phyloP scores from a whole-genome alignment of 345 rosid species.

The Rhodomyrtus tomentosa region DNA sequence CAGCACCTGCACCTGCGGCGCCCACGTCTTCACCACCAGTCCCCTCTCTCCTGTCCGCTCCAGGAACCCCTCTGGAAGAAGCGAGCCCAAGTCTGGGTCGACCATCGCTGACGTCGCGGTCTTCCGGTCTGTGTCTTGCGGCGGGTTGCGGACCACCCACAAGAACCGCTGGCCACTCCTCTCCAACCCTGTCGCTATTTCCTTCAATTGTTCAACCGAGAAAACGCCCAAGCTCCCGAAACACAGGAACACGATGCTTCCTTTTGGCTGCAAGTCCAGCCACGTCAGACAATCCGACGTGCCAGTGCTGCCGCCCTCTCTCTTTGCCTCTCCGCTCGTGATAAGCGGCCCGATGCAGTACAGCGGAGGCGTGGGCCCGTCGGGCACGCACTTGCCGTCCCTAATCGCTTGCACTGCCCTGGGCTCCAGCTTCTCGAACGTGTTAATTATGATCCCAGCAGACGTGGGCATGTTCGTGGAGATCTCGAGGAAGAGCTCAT shows the following conservation, averaged over 20 bases:
- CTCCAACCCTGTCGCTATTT: slow-evolving; percentile 37
- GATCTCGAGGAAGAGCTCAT: slow-evolving; percentile 9
- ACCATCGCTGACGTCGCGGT: neutral
- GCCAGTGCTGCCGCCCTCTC: neutral
- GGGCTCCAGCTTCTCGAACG: slow-evolving; percentile 41
- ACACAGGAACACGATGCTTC: slow-evolving; percentile 24
- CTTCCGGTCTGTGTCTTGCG: neutral
- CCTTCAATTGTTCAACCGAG: slow-evolving; percentile 18
- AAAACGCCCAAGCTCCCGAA: slow-evolving; percentile 38
- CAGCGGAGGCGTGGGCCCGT: slow-evolving; percentile 5
- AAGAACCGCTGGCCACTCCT: slow-evolving; percentile 29
- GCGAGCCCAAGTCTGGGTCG: slow-evolving; percentile 5
- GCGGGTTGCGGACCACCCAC: slow-evolving; percentile 38
- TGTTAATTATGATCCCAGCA: slow-evolving; percentile 40
- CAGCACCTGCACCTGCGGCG: slow-evolving; percentile 44
- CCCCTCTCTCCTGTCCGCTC: slow-evolving; percentile 30
- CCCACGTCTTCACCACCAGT: slow-evolving; percentile 43
- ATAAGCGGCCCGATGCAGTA: slow-evolving; percentile 23
- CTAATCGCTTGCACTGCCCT: slow-evolving; percentile 19
- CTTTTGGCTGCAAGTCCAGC: slow-evolving; percentile 30
- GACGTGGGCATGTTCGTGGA: slow-evolving; percentile 9
- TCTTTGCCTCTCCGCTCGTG: neutral
- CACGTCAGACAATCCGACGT: slow-evolving; percentile 10
- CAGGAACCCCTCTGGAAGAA: slow-evolving; percentile 29
- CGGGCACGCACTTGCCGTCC: slow-evolving; percentile 8